A percentile compares a stretch with the other conserved stretches of the same genome.
Conservation (phyloP, 1,284 basidiomycete species). For the Apiotrichum domesticum region DNA sequence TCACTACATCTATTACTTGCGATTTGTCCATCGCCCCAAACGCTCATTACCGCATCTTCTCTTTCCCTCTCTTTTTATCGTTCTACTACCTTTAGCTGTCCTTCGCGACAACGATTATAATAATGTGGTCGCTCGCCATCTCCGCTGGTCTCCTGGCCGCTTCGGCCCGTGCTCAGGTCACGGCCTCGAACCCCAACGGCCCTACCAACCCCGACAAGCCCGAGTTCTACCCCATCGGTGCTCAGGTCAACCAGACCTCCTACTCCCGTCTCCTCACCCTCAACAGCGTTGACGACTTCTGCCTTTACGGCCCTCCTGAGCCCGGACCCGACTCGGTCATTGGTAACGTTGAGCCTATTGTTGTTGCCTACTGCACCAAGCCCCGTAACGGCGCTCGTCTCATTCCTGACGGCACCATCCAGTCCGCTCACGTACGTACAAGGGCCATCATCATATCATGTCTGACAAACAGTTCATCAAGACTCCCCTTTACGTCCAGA, state of each 20-base stretch:
- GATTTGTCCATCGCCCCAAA: background rate
- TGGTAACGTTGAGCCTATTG: slow-evolving; percentile 41
- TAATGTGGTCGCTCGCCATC: slow-evolving; percentile 11
- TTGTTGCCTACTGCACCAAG: slow-evolving; percentile 42
- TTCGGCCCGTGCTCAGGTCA: slow-evolving; percentile 22
- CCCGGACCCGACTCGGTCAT: slow-evolving; percentile 35
- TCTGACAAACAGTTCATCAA: slow-evolving; percentile 12
- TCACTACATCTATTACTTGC: background rate
- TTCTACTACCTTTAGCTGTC: background rate
- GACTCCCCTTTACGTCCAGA: slow-evolving; percentile 47
- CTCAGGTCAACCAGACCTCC: slow-evolving; percentile 44
- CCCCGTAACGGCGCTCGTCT: slow-evolving; percentile 36
- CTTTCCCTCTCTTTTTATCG: background rate
- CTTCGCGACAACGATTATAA: background rate
- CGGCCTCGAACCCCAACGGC: slow-evolving; percentile 41
- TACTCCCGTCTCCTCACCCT: slow-evolving; percentile 39
- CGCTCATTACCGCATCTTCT: background rate
- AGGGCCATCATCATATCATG: slow-evolving; percentile 5
- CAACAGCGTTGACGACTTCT: slow-evolving; percentile 47
- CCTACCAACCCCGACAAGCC: slow-evolving; percentile 43
- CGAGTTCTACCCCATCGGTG: slow-evolving; percentile 33
- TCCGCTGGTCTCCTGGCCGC: slow-evolving; percentile 10
- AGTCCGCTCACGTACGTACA: slow-evolving; percentile 35
- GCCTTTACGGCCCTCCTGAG: slow-evolving; percentile 41
- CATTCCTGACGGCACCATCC: slow-evolving; percentile 45